These are phyloP conservation scores for Glycyrrhiza uralensis DNA, from an alignment of 306 rosid genomes.

Conservation along the genomic window DNA sequence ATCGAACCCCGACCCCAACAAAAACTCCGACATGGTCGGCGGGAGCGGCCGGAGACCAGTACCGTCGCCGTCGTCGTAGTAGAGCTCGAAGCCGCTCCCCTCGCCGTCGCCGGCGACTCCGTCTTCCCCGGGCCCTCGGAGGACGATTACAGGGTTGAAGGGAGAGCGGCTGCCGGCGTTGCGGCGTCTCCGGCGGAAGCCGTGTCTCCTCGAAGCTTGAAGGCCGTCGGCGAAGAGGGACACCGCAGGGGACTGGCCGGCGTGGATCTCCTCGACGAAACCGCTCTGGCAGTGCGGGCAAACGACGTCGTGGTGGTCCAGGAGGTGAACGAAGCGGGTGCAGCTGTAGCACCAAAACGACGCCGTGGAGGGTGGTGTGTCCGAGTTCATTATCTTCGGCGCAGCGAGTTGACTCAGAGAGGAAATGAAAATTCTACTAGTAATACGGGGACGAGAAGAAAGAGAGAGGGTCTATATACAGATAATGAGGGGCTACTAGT, in stretches of 20 bases:
- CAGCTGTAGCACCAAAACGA: constrained; percentile 95
- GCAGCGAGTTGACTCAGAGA: not conserved
- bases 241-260: constrained; percentile 39
- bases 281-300: constrained; percentile 82
- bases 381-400: constrained; percentile 25
- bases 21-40: constrained; percentile 63
- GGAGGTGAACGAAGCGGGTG: constrained; percentile 52
- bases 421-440: not conserved
- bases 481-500: not conserved
- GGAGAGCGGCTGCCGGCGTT: constrained; percentile 54
- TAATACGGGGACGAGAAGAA: not conserved
- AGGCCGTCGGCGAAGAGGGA: constrained; percentile 23
- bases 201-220: constrained; percentile 35
- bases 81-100: constrained; percentile 57
- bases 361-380: constrained; percentile 40
- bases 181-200: constrained; percentile 60
- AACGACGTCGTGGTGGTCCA: constrained; percentile 33
- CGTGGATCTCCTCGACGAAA: constrained; percentile 68
- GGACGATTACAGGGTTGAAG: constrained; percentile 77
- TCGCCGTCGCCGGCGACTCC: constrained; percentile 28
- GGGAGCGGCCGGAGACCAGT: constrained; percentile 78
- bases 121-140: constrained; percentile 54
- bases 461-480: not conserved
- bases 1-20: constrained; percentile 81
- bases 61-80: constrained; percentile 72